These are phyloP conservation scores for Fusarium protoensiforme DNA, from an alignment of 2,329 filamentous ascomycete genomes.

Conservation along the genomic window DNA sequence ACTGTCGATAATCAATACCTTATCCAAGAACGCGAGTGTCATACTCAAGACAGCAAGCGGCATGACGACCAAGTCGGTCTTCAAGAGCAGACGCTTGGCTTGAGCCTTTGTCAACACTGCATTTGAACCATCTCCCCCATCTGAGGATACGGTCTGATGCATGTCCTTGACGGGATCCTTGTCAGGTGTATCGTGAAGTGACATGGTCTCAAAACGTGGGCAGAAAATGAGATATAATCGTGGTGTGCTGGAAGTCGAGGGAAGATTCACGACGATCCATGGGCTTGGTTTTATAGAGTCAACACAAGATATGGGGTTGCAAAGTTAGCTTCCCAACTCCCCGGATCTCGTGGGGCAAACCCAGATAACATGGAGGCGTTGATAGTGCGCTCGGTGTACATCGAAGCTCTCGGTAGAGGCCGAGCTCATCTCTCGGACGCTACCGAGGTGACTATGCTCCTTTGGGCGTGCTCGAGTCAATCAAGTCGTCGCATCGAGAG, in stretches of 20 bases:
- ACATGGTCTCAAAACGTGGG: neutral
- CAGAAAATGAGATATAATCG: neutral
- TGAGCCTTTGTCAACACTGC: constrained; percentile 6
- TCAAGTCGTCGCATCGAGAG: neutral
- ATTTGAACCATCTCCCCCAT: neutral
- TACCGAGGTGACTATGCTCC: neutral
- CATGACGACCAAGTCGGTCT: constrained; percentile 30
- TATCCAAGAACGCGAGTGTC: constrained; percentile 28
- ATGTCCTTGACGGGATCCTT: neutral
- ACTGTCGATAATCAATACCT: neutral
- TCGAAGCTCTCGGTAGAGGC: neutral
- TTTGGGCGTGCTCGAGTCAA: neutral
- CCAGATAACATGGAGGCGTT: neutral
- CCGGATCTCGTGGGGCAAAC: neutral
- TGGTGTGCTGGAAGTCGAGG: neutral
- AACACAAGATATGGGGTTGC: neutral
- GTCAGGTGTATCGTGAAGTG: neutral
- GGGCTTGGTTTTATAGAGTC: neutral
- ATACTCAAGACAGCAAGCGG: constrained; percentile 22
- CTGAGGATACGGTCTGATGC: neutral
- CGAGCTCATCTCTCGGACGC: constrained; percentile 2
- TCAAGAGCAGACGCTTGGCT: constrained; percentile 18
- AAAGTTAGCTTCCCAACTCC: neutral
- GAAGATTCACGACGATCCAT: neutral
- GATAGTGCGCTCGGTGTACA: constrained; percentile 1